Conservation (phyloP, 1,284 basidiomycete genomes). For the Garcileccinum viscosum region DNA sequence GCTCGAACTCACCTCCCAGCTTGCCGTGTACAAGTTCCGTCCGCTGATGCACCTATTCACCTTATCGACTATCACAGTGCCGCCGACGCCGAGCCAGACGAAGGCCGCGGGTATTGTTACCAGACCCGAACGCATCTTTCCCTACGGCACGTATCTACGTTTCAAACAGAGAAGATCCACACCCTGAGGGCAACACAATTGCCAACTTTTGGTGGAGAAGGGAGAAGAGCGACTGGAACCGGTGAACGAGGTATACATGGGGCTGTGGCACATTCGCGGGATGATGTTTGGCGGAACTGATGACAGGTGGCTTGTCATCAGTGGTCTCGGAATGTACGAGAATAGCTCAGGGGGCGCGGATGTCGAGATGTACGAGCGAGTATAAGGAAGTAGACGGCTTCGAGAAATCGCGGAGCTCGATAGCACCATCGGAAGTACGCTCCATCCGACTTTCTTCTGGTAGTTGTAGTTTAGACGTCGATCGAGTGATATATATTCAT, state of each 20-base stretch:
- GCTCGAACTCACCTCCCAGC: conserved; percentile 63
- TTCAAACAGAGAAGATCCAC: conserved; percentile 70
- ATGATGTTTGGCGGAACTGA: conserved; percentile 59
- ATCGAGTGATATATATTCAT: conserved; percentile 6
- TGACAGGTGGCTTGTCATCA: conserved; percentile 54
- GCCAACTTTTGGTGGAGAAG: conserved; percentile 56
- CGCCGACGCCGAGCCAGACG: conserved; percentile 49
- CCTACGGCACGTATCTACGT: conserved; percentile 59
- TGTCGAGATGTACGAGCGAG: conserved; percentile 58
- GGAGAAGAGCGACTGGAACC: conserved; percentile 47
- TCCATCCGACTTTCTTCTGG: conserved; percentile 52
- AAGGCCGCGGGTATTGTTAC: conserved; percentile 61
- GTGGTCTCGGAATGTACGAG: conserved; percentile 42
- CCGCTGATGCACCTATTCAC: conserved; percentile 43
- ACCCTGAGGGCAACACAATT: conserved; percentile 65
- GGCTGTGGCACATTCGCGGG: conserved; percentile 57
- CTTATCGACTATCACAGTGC: conserved; percentile 48
- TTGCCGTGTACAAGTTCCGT: conserved; percentile 60
- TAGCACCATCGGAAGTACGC: conserved; percentile 35
- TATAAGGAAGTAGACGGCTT: conserved; percentile 53
- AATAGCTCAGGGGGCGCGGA: conserved; percentile 49
- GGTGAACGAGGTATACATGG: conserved; percentile 55
- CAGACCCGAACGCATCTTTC: conserved; percentile 49
- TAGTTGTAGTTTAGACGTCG: conserved; percentile 42
- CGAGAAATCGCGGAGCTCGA: conserved; percentile 47